Base-by-base conservation (phyloP, 768 basidiomycete species). In the Suillus americanus region DNA sequence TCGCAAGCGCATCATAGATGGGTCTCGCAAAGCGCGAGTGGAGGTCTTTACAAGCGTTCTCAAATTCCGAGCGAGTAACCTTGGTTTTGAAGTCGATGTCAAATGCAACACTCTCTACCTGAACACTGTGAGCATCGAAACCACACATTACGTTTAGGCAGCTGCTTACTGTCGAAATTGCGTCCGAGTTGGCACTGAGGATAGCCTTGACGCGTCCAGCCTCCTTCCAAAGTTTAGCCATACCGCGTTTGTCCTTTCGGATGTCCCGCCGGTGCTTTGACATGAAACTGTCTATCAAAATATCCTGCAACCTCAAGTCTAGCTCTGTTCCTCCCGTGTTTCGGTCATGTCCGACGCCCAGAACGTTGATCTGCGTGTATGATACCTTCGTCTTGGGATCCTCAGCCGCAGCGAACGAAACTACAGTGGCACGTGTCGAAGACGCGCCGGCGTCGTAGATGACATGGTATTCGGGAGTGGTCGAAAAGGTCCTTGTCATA, bases 211-310 rank as follows among this genome's bases (percentile, higher is more conserved):
- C 85, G 65, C 96, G 85, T 20, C 85, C 86, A 1, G 97, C 94
- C 77, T 99, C 97, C 74, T 96, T 97, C 87, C 93, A 91, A 7
- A 99, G 79, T 77, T 96, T 97, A 5, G 93, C 91, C 89, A 97
- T 91, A 2, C 90, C 96, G 62, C 88, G 84, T 73, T 88, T 87
- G 72, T 96, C 92, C 67, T 81, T 80, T 35, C 86, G 83, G 43
- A 95, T 84, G 66, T 89, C 87, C 73, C 78, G 84, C 69, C 85
- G 85, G 65, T 90, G 80, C 77, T 90, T 91, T 59, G 79, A 74
- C 72, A 90, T 86, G 77, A 98, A 97, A 60, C 83, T 83, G 57
- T 85, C 85, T 33, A 90, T 79, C 61, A 99, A 83, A 60, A 95
- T 83, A 40, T 97, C 90, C 64, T 94, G 85, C 69, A 99, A 73